Percentiles rank a stretch among this genome's conserved stretches.
phyloP scores from a whole-genome alignment of 768 basidiomycete genomes.

The Gautieria morchelliformis region DNA sequence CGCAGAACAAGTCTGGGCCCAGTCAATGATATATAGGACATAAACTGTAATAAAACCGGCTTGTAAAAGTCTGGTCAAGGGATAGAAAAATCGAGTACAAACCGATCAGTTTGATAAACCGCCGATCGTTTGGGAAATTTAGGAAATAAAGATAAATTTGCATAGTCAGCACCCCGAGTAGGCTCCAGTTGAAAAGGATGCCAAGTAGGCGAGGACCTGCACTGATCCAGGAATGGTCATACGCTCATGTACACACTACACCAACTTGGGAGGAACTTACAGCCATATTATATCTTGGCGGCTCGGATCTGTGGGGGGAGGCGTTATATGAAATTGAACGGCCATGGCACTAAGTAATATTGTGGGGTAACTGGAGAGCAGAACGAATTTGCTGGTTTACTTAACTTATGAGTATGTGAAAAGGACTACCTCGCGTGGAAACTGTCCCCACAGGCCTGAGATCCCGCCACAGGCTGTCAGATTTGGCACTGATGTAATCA shows the following conservation, averaged over 20 bases:
- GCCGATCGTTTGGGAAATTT: slow-evolving; percentile 13
- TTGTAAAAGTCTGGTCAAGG: not conserved
- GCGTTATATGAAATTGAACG: not conserved
- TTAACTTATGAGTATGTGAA: too few relatives aligned
- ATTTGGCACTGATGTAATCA: too few relatives aligned
- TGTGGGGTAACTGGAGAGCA: too few relatives aligned
- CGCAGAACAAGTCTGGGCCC: slow-evolving; percentile 14
- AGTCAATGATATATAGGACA: slow-evolving; percentile 13
- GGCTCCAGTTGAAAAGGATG: slow-evolving; percentile 14
- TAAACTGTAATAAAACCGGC: slow-evolving; percentile 8
- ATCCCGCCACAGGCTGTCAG: too few relatives aligned
- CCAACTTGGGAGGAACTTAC: not conserved
- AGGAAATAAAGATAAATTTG: slow-evolving; percentile 15
- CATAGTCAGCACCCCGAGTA: slow-evolving; percentile 13
- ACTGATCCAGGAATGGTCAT: not conserved
- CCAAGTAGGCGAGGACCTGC: slow-evolving; percentile 14
- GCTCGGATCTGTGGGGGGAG: not conserved
- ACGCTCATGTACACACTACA: not conserved
- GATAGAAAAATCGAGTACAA: not conserved
- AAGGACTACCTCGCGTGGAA: too few relatives aligned
- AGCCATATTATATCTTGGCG: slow-evolving; percentile 12
- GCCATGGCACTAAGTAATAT: not conserved
- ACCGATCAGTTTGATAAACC: slow-evolving; percentile 11
- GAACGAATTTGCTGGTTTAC: too few relatives aligned
- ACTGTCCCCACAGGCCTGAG: too few relatives aligned